A percentile compares a stretch with the other conserved stretches of the same genome.
Conservation (phyloP, 768 basidiomycete species). For the Tremella mesenterica region DNA sequence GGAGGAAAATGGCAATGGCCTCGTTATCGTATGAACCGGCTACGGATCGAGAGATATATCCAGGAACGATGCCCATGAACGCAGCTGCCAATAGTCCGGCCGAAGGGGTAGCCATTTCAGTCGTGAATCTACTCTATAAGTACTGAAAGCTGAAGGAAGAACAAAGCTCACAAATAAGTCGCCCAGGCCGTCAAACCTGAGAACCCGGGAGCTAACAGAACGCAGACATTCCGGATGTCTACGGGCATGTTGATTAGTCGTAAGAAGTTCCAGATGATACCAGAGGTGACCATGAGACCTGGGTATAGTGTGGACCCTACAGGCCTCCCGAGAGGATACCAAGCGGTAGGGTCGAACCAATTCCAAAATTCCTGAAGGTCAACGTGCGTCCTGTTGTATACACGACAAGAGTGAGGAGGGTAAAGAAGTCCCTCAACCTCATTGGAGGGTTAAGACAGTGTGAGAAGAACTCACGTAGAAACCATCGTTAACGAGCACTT, state of each 20-base stretch:
- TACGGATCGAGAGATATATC: conserved; percentile 97
- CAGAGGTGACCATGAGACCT: conserved; percentile 95
- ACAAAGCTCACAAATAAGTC: conserved; percentile 72
- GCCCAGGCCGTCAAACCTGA: conserved; percentile 94
- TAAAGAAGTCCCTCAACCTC: too few species aligned
- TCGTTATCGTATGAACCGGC: conserved; percentile 99
- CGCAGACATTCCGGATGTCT: conserved; percentile 94
- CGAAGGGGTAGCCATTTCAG: conserved; percentile 88
- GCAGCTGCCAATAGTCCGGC: conserved; percentile 95
- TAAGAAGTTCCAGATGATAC: conserved; percentile 87
- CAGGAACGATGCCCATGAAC: conserved; percentile 93
- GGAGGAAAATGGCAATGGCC: conserved; percentile 98
- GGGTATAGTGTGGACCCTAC: conserved; percentile 98
- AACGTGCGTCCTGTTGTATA: too few species aligned
- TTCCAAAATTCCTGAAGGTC: conserved; percentile 90
- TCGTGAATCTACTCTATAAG: conserved; percentile 68
- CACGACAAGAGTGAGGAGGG: conserved; percentile 1
- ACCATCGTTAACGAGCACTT: conserved; percentile 78
- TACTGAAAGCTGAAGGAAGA: neutral
- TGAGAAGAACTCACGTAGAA: conserved; percentile 89
- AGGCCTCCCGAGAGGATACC: conserved; percentile 97
- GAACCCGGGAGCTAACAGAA: conserved; percentile 91
- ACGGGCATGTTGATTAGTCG: conserved; percentile 86
- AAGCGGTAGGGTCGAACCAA: conserved; percentile 99
- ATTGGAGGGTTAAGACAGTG: too few species aligned